A percentile compares a stretch with the other conserved stretches of the same genome.
Evolutionary conservation across 768 basidiomycete genomes (phyloP).

Genomic region (Harrya chromipes): DNA sequence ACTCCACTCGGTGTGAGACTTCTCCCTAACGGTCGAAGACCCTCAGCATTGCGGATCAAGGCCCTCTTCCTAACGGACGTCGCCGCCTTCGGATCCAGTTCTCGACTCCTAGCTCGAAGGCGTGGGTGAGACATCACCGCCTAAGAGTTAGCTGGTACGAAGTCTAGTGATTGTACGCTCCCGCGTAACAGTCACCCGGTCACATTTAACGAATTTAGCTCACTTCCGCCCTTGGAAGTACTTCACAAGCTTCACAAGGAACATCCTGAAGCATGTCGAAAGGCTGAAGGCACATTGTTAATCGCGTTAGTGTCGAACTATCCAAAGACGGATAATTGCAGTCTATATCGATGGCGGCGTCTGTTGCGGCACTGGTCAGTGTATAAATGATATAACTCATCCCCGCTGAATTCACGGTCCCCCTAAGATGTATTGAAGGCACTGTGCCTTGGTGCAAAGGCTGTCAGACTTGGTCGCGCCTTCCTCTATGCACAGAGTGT

Average conservation of each 20-base stretch:
- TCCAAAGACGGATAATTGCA: conserved; percentile 25
- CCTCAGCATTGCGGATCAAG: too few relatives aligned
- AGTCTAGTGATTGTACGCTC: too few relatives aligned
- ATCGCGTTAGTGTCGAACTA: background rate
- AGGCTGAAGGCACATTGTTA: conserved; percentile 54
- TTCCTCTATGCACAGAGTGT: conserved; percentile 88
- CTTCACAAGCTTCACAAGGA: conserved; percentile 69
- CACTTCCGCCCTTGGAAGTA: conserved; percentile 76
- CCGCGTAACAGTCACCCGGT: background rate
- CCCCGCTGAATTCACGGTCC: background rate
- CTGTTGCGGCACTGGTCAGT: conserved; percentile 71
- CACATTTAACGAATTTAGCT: conserved; percentile 38
- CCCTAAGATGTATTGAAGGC: conserved; percentile 79
- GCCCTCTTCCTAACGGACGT: too few relatives aligned
- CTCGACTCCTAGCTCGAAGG: too few relatives aligned
- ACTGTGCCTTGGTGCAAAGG: conserved; percentile 82
- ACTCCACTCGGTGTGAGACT: too few relatives aligned
- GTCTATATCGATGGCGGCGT: conserved; percentile 85
- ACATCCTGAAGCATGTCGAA: conserved; percentile 71
- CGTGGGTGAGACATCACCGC: too few relatives aligned
- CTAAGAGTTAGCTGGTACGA: too few relatives aligned
- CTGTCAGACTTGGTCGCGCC: conserved; percentile 81
- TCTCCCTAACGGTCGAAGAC: too few relatives aligned
- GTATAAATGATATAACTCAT: background rate
- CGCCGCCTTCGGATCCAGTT: too few relatives aligned